These are phyloP conservation scores for Verticillium isaacii DNA, from an alignment of 2,329 filamentous ascomycete genomes.

Conservation along the genomic window DNA sequence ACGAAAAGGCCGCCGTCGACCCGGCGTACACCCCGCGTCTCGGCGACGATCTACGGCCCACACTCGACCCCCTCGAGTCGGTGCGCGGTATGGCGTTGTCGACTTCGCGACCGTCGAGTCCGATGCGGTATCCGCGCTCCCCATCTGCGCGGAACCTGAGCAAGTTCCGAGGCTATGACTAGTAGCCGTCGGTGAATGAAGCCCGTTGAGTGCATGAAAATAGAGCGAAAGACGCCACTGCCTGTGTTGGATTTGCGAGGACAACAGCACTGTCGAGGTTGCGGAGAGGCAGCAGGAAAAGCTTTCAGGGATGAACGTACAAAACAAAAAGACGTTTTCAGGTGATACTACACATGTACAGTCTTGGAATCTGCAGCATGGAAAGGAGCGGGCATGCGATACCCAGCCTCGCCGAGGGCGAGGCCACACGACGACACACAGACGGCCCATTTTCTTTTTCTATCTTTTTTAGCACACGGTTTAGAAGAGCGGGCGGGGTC, in stretches of 20 bases:
- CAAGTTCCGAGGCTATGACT: neutral
- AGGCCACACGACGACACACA: neutral
- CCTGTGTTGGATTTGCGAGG: neutral
- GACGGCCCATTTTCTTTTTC: neutral
- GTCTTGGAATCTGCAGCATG: neutral
- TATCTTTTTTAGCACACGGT: neutral
- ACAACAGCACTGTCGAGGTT: neutral
- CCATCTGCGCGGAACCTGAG: neutral
- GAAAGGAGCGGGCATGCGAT: neutral
- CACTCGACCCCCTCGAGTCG: constrained; percentile 35
- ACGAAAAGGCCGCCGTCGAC: constrained; percentile 69
- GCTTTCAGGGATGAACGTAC: neutral
- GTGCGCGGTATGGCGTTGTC: constrained; percentile 32
- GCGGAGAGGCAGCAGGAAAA: neutral
- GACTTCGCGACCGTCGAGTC: constrained; percentile 42
- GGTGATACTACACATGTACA: neutral
- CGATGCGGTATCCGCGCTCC: constrained; percentile 24
- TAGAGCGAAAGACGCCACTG: neutral
- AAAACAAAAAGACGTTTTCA: neutral
- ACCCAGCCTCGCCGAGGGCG: neutral
- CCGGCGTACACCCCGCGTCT: constrained; percentile 32
- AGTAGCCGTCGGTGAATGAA: neutral
- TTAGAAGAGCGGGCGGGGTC: neutral
- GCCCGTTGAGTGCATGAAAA: neutral
- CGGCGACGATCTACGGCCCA: constrained; percentile 26